Base-by-base conservation (phyloP, 768 basidiomycete genomes). In the Amanita jacksonii region DNA sequence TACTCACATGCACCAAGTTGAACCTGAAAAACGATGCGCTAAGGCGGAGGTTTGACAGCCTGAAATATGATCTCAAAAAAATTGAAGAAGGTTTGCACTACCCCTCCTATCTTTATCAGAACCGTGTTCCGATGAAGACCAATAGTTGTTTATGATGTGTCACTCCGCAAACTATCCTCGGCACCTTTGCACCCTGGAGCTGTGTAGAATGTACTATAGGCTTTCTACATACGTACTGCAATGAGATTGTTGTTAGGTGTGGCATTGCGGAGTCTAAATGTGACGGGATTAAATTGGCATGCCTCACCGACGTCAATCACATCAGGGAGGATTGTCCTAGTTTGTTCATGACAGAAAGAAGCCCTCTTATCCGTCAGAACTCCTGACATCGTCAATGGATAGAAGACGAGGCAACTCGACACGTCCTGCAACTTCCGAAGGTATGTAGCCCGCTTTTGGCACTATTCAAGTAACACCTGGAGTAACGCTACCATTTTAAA, bases 61-160 rank as follows among this genome's bases (percentile, higher is more conserved):
- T 89, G 25, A 89, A 90, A 55, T 90, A 89, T 50, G 87, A 88
- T 56, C 74, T 90, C 49, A 88, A 88, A 60, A 88, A 87, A 54
- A 83, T 90, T 13, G 86, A 89, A 64, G 87, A 89, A 79, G 86
- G 87, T 76, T 20, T 38, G 45, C 38, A 67, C 51, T 23, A 22
- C 19, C 38, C 34, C n/a, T 43, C 27, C 25, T 12, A 27, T 24
- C 36, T 42, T 30, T 44, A 36, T 23, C 19, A 24, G n/a, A 16
- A 34, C n/a, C n/a, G n/a, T n/a, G n/a, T 43, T 39, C 15, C 8
- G 10, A 20, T 30, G 23, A 19, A 33, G 15, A 20, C 16, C 28
- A 45, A 16, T 49, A 90, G 86, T 90, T 38, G 87, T 89, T 1
- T 90, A 90, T 54, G 87, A 90, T 57, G 77, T 90, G 12, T 86